Conservation (phyloP, 768 basidiomycete species). For the Rickenella mellea region DNA sequence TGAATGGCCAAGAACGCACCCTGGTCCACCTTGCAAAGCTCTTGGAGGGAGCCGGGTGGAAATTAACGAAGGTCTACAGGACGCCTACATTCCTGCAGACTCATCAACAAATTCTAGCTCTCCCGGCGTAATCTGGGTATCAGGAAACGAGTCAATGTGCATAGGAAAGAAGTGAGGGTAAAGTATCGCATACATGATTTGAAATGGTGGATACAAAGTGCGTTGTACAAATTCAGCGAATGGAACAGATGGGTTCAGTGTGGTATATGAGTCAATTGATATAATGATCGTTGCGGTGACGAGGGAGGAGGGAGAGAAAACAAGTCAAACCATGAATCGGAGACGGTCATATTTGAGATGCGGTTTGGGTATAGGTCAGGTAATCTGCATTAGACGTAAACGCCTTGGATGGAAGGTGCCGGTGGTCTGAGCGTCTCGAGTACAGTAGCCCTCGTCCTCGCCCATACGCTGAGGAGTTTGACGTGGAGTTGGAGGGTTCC, state of each 20-base stretch:
- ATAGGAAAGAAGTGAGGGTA: too few species aligned
- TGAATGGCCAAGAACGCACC: slow-evolving; percentile 23
- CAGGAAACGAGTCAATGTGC: too few species aligned
- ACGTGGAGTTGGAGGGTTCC: background rate
- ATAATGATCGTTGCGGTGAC: too few species aligned
- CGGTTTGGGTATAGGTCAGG: background rate
- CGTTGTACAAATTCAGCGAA: too few species aligned
- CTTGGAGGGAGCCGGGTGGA: slow-evolving; percentile 20
- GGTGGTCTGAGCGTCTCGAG: background rate
- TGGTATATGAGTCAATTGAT: too few species aligned
- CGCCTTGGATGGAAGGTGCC: too few species aligned
- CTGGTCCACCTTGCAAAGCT: slow-evolving; percentile 6
- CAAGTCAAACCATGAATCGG: too few species aligned
- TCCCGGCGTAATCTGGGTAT: background rate
- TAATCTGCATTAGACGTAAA: slow-evolving; percentile 1
- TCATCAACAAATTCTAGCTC: background rate
- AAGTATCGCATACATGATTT: too few species aligned
- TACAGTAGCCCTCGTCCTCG: slow-evolving; percentile 2
- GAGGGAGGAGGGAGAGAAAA: too few species aligned
- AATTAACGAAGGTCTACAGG: slow-evolving; percentile 7
- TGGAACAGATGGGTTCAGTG: too few species aligned
- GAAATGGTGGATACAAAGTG: too few species aligned
- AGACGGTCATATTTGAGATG: too few species aligned
- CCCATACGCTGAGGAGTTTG: slow-evolving; percentile 1
- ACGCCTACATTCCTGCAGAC: background rate